Evolutionary conservation across 2,329 filamentous ascomycete species (phyloP).

Genomic region (Fusarium vanettenii): DNA sequence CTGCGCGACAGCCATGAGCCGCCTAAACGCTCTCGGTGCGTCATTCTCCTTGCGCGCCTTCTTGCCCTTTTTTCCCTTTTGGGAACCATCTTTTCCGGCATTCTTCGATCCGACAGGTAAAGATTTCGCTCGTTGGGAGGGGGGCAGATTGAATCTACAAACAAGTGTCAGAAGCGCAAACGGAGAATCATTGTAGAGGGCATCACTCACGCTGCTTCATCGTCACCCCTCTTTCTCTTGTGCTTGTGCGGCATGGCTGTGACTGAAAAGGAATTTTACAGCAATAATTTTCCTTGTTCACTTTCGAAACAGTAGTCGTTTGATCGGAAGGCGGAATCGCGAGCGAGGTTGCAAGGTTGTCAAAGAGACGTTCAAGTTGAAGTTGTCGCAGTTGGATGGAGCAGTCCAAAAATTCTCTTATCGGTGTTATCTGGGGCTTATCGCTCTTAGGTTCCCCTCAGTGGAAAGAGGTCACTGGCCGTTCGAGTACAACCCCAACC

Average conservation of each 20-base stretch:
- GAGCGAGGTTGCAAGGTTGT: neutral
- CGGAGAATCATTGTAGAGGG: neutral
- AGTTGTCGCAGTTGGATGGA: slow-evolving; percentile 8
- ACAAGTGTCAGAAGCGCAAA: slow-evolving; percentile 26
- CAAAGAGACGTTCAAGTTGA: neutral
- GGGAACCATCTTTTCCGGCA: slow-evolving; percentile 32
- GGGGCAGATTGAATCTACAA: slow-evolving; percentile 62
- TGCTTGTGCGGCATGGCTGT: slow-evolving; percentile 86
- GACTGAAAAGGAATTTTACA: neutral
- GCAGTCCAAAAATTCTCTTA: slow-evolving; percentile 42
- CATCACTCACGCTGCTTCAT: slow-evolving; percentile 41
- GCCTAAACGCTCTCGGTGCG: slow-evolving; percentile 87
- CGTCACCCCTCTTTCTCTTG: slow-evolving; percentile 71
- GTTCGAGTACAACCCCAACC: neutral
- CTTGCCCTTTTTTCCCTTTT: slow-evolving; percentile 50
- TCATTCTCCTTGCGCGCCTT: slow-evolving; percentile 73
- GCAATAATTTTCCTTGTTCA: neutral
- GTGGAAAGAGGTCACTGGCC: neutral
- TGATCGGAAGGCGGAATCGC: neutral
- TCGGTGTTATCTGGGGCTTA: slow-evolving; percentile 22
- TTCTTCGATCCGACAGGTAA: slow-evolving; percentile 58
- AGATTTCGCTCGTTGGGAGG: slow-evolving; percentile 60
- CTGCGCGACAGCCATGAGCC: slow-evolving; percentile 80
- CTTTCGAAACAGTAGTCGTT: neutral
- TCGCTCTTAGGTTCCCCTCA: slow-evolving; percentile 4